phyloP scores from a whole-genome alignment of 805 yeast genomes.

The Blastobotrys chiropterorum region DNA sequence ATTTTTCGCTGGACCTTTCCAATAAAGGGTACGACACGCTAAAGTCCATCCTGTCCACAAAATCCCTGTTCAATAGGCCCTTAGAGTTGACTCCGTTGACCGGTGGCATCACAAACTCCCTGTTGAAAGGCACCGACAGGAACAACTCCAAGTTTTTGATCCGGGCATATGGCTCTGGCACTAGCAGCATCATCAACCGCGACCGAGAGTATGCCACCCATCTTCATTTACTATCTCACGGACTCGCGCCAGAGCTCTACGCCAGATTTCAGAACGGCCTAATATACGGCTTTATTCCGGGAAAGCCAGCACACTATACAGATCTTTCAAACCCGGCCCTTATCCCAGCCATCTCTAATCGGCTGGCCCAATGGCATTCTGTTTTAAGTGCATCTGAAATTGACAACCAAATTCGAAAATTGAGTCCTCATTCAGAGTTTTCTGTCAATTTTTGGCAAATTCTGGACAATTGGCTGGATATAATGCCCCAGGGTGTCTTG shows the following conservation, averaged over 20 bases:
- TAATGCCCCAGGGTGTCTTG: conserved; percentile 45
- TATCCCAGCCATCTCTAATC: conserved; percentile 55
- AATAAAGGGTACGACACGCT: conserved; percentile 8
- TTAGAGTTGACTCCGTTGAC: conserved; percentile 20
- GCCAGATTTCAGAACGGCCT: conserved; percentile 68
- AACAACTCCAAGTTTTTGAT: conserved; percentile 36
- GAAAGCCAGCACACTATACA: conserved; percentile 50
- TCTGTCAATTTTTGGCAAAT: conserved; percentile 51
- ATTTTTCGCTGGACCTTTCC: conserved; percentile 12
- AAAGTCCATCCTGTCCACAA: conserved; percentile 12
- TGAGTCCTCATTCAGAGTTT: conserved; percentile 17
- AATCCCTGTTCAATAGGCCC: conserved; percentile 7
- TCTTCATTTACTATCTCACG: conserved; percentile 49
- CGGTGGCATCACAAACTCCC: conserved; percentile 36
- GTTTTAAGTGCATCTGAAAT: conserved; percentile 41
- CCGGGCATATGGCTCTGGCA: conserved; percentile 70
- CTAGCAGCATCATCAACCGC: conserved; percentile 64
- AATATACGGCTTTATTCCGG: conserved; percentile 62
- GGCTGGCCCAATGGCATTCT: conserved; percentile 67
- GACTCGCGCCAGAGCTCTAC: conserved; percentile 62
- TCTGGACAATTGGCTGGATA: conserved; percentile 54
- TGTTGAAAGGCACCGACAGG: conserved; percentile 24
- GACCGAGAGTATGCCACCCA: conserved; percentile 71
- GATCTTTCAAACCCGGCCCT: conserved; percentile 45
- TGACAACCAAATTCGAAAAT: conserved; percentile 34